A percentile compares a stretch with the other conserved stretches of the same genome.
phyloP scores from a whole-genome alignment of 331 rosid species.

The Telfairia occidentalis region DNA sequence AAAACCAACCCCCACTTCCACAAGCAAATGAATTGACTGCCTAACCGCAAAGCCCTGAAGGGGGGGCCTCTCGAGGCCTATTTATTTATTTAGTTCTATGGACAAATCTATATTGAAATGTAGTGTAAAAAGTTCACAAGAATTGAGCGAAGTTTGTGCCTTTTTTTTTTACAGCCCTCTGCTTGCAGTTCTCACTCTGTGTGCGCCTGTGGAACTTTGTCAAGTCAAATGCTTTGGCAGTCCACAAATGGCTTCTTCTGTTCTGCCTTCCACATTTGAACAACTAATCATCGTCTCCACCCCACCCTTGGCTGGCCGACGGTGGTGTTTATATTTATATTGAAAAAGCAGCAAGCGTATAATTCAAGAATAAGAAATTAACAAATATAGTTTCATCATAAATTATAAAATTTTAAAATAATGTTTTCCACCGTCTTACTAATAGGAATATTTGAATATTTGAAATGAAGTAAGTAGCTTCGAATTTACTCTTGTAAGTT shows the following conservation, averaged over 20 bases:
- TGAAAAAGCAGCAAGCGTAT: neutral
- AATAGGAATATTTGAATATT: too few relatives aligned
- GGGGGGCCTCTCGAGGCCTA: neutral
- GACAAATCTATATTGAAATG: neutral
- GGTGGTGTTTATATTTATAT: neutral
- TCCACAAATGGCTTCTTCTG: neutral
- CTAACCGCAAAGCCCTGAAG: neutral
- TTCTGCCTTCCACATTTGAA: neutral
- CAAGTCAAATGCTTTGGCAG: neutral
- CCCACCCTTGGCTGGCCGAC: neutral
- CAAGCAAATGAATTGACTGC: neutral
- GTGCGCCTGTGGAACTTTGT: neutral
- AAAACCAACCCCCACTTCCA: conserved; percentile 1
- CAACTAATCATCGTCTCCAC: neutral
- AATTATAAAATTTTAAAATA: too few relatives aligned
- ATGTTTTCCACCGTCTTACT: too few relatives aligned
- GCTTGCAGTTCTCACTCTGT: neutral
- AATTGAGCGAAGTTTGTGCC: neutral
- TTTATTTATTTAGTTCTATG: neutral
- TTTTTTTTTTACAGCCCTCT: neutral
- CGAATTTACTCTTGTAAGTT: too few relatives aligned
- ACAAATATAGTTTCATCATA: neutral
- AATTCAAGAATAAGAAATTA: neutral
- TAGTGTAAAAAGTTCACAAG: neutral
- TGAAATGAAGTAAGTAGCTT: too few relatives aligned